Base-by-base conservation (phyloP, 441 rosid genomes). In the Eugenia klotzschiana region DNA sequence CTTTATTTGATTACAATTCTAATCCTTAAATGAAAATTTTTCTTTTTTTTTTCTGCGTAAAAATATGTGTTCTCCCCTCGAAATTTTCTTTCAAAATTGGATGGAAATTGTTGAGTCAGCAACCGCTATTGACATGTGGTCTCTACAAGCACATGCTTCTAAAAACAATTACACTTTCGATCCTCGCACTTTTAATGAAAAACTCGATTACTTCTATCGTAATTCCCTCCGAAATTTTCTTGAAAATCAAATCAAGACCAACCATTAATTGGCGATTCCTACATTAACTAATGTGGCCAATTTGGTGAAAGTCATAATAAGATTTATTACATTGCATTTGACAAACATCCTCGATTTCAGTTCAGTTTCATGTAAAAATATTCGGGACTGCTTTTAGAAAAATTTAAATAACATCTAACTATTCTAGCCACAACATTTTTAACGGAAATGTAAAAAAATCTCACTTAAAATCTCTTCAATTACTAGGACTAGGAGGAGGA, bases 21-120 rank as follows among this genome's bases (percentile, higher is more conserved):
- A 16, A 60, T 10, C 43, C 3, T 4, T 7, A 18, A 29, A 20
- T 60, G 7, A 37, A 37, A n/a, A n/a, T n/a, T n/a, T n/a, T n/a
- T n/a, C 5, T 3, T 5, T 37, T 37, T 37, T 6, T 56, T 26
- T 18, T 1, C 7, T 6, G 40, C 6, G 40, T 3, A 23, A 51
- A 22, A 18, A 18, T 0, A 7, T 27, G 6, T 26, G 20, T 13
- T 14, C 0, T 57, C 7, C 37, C 15, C 22, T 3, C 4, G 1
- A 58, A 3, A 26, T 6, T 7, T 60, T 29, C 1, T 0, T 29
- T 29, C 6, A 3, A 0, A 55, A 60, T 27, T 60, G 6, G 0
- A 27, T 0, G 2, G 12, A 27, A 60, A 27, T 58, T 15, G 5
- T 27, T 0, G 12, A 3, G 11, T 7, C 0, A 2, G 12, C 23